Base-by-base conservation (phyloP, 345 rosid genomes). In the Citrus mangshanensis region DNA sequence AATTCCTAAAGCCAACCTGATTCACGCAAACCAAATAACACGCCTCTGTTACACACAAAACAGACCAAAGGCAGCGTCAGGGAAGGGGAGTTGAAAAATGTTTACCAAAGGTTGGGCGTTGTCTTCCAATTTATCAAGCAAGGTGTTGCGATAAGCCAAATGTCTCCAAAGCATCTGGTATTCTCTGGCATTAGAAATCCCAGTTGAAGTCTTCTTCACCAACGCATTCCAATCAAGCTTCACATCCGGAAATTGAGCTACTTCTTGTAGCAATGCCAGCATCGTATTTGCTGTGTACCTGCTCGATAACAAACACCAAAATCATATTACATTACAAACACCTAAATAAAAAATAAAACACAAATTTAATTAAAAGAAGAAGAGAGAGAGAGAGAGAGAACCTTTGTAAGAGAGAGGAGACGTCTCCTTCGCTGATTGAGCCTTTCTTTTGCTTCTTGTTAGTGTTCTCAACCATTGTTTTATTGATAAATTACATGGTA, bases 101-200 rank as follows among this genome's bases (percentile, higher is more conserved):
- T 65, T 13, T 13, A 96, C 99, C 91, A 83, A 76, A 82, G 90
- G 91, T 63, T 81, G 84, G 73, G 90, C 85, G 68, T 77, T 90
- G 58, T 86, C 88, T 22, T 87, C 95, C 22, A 85, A 80, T 28
- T 81, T 83, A 30, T 91, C 92, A 7, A 71, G 75, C 75, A 96
- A 84, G 12, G 82, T 14, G 8, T 87, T 80, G 2, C 88, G 80
- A 84, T 96, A 96, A 25, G 99, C 98, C 82, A 96, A 87, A 84
- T 96, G 98, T 55, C 99, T 86, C 99, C 99, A 96, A 24, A 96
- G 82, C 93, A 93, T 87, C 84, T 87, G 98, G 80, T 88, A 92
- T 74, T 93, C 98, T 78, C 94, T 87, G 40, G 90, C 88, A 84
- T 73, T 88, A 21, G 94, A 83, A 72, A 93, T 93, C 58, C 96